Base-by-base conservation (phyloP, 129 eudicot genomes). In the Chrysanthemum makinoi region DNA sequence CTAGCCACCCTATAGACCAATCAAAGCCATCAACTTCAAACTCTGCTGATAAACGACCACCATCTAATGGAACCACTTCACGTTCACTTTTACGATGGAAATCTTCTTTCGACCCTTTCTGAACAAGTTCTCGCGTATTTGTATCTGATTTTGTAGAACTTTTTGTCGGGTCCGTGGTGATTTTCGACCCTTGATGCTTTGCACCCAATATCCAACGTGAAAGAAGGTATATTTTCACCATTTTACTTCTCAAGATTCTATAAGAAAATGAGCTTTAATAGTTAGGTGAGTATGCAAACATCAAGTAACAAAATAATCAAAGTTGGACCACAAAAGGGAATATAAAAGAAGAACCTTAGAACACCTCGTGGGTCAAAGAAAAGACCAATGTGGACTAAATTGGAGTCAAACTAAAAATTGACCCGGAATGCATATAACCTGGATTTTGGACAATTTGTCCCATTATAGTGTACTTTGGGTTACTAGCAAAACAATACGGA, bases 1-100 rank as follows among this genome's bases (percentile, higher is more conserved):
- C 91, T 73, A 84, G 68, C 91, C 91, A 86, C 50, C 91, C 88
- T 52, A 86, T 73, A 0, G 86, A 86, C 91, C 91, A 86, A 58
- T 82, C 89, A 6, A 84, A 73, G 58, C 59, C 88, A 63, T 83
- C 86, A 9, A 80, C 76, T 15, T 83, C 92, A 58, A 86, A 79
- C 22, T 79, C 87, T 0, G 89, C 89, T 0, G 89, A 80, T 11
- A 78, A 47, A 70, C 81, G 85, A 8, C 82, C 83, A 30, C 81
- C 88, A 73, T 85, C 89, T 10, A 82, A 82, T 66, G 91, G 82
- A 48, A 88, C 90, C 71, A 88, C 64, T 16, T 56, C 61, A 8
- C 10, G 22, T 56, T 18, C 28, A 5, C 20, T 57, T 57, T 57
- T 57, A 57, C 62, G n/a, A 8, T 57, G 24, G 14, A 57, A 8